Conservation (phyloP, 306 rosid genomes). For the Acacia acuminata region DNA sequence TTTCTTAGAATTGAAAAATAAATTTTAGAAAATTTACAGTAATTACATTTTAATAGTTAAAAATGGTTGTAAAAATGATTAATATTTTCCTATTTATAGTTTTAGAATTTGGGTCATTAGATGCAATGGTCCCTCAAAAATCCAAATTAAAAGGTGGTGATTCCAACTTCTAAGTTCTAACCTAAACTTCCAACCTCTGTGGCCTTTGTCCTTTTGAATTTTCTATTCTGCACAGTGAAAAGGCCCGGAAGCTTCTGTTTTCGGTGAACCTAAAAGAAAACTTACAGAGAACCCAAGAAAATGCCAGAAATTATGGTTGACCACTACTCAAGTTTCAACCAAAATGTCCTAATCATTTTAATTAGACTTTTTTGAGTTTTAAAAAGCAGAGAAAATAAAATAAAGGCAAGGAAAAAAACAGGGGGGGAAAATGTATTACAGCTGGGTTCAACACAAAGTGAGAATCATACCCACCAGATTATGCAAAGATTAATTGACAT, state of each 20-base stretch:
- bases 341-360: constrained; percentile 61
- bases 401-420: too few relatives aligned
- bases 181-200: background rate
- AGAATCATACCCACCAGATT: constrained; percentile 75
- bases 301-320: constrained; percentile 78
- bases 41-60: background rate
- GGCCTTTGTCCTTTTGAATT: constrained; percentile 9
- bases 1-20: background rate
- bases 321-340: constrained; percentile 46
- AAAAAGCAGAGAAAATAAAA: constrained; percentile 2
- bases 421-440: constrained; percentile 40
- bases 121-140: background rate
- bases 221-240: constrained; percentile 44
- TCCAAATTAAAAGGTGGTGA: constrained; percentile 29
- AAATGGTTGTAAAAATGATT: background rate
- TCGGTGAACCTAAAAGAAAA: constrained; percentile 57
- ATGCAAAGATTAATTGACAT: constrained; percentile 59
- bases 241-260: constrained; percentile 72
- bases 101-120: background rate
- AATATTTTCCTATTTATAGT: background rate
- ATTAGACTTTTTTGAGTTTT: constrained; percentile 47
- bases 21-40: background rate
- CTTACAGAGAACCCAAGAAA: constrained; percentile 49
- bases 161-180: constrained; percentile 53
- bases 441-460: constrained; percentile 81